Conservation (phyloP, 31 red algal species). For the Bonnemaisonia californica region DNA sequence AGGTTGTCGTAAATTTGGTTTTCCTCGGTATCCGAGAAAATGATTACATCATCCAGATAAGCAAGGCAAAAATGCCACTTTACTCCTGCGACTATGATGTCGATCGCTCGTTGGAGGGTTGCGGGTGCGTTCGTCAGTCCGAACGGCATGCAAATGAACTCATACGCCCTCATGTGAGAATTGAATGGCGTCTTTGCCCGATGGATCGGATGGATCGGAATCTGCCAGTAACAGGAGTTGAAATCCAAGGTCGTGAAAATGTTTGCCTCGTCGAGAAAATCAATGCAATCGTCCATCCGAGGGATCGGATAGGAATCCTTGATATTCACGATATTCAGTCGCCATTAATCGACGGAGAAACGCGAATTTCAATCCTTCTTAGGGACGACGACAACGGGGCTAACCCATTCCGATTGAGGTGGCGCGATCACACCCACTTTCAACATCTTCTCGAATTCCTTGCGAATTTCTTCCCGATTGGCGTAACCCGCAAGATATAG, state of each 20-base stretch:
- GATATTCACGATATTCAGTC: neutral
- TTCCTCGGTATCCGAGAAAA: constrained; percentile 32
- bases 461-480: no score
- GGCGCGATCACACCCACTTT: no score
- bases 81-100: constrained; percentile 13
- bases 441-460: no score
- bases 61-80: no score
- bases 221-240: constrained; percentile 19
- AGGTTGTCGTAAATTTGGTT: constrained; percentile 5
- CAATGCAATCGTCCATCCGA: no score
- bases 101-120: constrained; percentile 26
- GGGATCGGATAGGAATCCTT: constrained; percentile 11
- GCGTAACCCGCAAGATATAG: no score
- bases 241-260: constrained; percentile 14
- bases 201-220: neutral
- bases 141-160: constrained; percentile 31
- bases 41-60: constrained; percentile 31
- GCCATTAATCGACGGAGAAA: constrained; percentile 3
- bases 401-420: neutral
- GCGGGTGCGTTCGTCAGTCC: no score
- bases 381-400: neutral
- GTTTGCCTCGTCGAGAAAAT: no score
- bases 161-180: constrained; percentile 13
- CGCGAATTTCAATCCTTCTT: neutral
- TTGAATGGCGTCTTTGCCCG: neutral